phyloP scores from a whole-genome alignment of 192 early-diverging fungal species.

The Coemansia sp. region DNA sequence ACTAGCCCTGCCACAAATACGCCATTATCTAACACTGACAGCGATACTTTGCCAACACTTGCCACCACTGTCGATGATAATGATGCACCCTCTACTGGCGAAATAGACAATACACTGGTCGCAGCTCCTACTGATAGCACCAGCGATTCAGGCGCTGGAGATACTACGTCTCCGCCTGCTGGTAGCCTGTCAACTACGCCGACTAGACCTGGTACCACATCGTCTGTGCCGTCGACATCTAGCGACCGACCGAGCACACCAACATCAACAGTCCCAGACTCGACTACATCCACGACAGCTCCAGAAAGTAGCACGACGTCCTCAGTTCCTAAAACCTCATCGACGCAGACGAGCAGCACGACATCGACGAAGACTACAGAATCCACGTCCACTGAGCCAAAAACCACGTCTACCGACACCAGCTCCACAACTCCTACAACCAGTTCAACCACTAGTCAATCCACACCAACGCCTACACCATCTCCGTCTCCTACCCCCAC shows the following conservation, averaged over 20 bases:
- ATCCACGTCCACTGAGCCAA: background rate
- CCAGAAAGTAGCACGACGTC: constrained; percentile 3
- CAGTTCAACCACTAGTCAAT: background rate
- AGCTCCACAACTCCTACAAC: background rate
- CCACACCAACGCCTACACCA: background rate
- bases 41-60: background rate
- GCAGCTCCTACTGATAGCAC: background rate
- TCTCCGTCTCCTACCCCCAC: background rate
- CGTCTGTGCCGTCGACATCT: background rate
- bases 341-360: background rate
- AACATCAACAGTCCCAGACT: background rate
- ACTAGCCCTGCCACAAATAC: constrained; percentile 1
- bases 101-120: background rate
- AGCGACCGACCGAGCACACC: background rate
- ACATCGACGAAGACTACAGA: background rate
- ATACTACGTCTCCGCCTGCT: background rate
- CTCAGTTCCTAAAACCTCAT: background rate
- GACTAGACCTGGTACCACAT: background rate
- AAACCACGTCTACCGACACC: background rate
- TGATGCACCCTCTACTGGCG: background rate
- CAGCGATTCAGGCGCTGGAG: background rate
- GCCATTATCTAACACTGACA: constrained; percentile 2
- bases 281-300: background rate
- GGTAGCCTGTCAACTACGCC: background rate
- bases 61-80: background rate